Conservation (phyloP, 805 yeast species). For the Candida patagonica region DNA sequence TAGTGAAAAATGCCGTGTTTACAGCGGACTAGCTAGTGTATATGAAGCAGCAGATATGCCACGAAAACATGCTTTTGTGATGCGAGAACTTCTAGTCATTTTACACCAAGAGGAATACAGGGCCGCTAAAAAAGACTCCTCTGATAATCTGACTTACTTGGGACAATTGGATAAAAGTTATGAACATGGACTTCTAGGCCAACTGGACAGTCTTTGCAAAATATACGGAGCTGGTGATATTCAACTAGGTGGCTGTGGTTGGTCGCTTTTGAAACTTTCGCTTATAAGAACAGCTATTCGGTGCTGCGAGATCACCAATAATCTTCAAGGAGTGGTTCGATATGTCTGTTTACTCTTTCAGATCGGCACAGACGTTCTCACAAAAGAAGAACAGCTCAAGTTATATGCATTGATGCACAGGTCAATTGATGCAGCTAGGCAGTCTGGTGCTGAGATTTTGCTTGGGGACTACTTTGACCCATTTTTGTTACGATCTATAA, state of each 20-base stretch:
- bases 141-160: background rate
- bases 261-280: constrained; percentile 51
- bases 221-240: constrained; percentile 45
- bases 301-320: constrained; percentile 44
- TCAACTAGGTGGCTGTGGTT: constrained; percentile 31
- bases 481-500: constrained; percentile 45
- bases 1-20: constrained; percentile 50
- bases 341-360: constrained; percentile 48
- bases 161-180: constrained; percentile 1
- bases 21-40: constrained; percentile 55
- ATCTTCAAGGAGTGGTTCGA: constrained; percentile 34
- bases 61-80: constrained; percentile 62
- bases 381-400: constrained; percentile 47
- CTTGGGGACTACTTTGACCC: constrained; percentile 61
- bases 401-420: constrained; percentile 30
- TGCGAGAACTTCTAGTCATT: constrained; percentile 41
- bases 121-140: background rate
- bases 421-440: constrained; percentile 13
- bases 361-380: constrained; percentile 45
- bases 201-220: constrained; percentile 41
- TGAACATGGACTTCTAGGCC: constrained; percentile 26
- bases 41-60: constrained; percentile 51
- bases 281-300: constrained; percentile 43
- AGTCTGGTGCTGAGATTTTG: constrained; percentile 8
- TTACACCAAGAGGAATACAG: background rate